These are phyloP conservation scores for Hericium coralloides DNA, from an alignment of 768 basidiomycete genomes.

Conservation along the genomic window DNA sequence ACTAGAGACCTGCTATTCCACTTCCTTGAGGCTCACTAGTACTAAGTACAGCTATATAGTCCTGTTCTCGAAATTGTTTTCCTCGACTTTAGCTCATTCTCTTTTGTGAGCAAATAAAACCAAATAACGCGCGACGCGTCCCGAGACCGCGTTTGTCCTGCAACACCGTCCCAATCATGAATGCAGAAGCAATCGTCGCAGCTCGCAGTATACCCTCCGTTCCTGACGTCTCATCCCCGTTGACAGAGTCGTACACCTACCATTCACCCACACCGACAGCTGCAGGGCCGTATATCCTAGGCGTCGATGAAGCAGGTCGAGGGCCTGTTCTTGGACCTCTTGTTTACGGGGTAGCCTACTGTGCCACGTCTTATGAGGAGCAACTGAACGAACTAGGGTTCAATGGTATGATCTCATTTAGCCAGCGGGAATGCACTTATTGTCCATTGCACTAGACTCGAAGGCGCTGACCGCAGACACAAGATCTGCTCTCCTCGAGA, in stretches of 20 bases:
- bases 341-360: constrained; percentile 94
- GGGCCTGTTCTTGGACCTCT: constrained; percentile 94
- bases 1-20: no score
- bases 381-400: constrained; percentile 78
- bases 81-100: no score
- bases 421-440: background rate
- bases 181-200: background rate
- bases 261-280: constrained; percentile 66
- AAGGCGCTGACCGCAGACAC: constrained; percentile 76
- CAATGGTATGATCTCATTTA: constrained; percentile 49
- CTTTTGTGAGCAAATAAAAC: no score
- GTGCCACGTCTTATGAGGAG: constrained; percentile 69
- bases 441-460: constrained; percentile 55
- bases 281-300: constrained; percentile 80
- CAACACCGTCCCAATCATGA: background rate
- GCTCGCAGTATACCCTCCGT: constrained; percentile 40
- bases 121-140: no score
- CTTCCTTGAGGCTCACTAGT: no score
- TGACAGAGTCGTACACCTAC: constrained; percentile 67
- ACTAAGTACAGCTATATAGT: no score
- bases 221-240: constrained; percentile 44
- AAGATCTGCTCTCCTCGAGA: constrained; percentile 54
- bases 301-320: constrained; percentile 97
- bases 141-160: no score
- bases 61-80: no score